Evolutionary conservation across 306 rosid genomes (phyloP), one percentile per base, ranked within the genome.

Genomic region (Citrullus amarus): DNA sequence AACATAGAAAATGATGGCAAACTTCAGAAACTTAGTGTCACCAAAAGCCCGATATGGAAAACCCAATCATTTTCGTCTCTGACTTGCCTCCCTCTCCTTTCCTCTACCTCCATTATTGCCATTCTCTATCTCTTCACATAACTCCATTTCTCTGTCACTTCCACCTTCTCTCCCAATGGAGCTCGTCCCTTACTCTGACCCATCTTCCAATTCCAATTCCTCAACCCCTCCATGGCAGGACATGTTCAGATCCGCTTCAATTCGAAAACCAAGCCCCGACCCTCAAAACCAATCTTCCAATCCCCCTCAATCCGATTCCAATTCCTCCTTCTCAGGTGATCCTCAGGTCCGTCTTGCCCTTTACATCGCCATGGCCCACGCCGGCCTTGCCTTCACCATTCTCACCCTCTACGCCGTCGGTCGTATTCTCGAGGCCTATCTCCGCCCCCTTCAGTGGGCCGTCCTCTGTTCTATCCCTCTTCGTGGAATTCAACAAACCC

Each of bases 311-410:
- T 86, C 88, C 68, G 91, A 88, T 82, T 78, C 73, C 13, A 81
- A 78, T 79, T 39, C 68, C 55, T 34, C 78, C 68, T 75, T 90
- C 59, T 84, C 96, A 73, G 90, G 93, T 32, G 97, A 95, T 56
- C 92, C 99, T 56, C 96, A 95, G 83, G 90, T 92, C 32, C 95
- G 99, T 5, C 86, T 95, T 10, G 97, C 99, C 14, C 80, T 95
- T 20, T 95, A 89, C 88, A 88, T 92, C 78, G 96, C 99, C 80
- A 89, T 95, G 99, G 97, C 97, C 1, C 99, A 95, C 32, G 96
- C 96, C 8, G 97, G 97, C 39, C 80, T 92, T 8, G 99, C 87
- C 79, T 88, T 95, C 79, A 82, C 96, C 39, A 92, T 95, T 46
- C 89, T 95, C 82, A 79, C 88, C 51, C 79, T 92, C 48, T 95